Conservation (phyloP, 2,329 filamentous ascomycete species). For the Aureobasidium sp. region DNA sequence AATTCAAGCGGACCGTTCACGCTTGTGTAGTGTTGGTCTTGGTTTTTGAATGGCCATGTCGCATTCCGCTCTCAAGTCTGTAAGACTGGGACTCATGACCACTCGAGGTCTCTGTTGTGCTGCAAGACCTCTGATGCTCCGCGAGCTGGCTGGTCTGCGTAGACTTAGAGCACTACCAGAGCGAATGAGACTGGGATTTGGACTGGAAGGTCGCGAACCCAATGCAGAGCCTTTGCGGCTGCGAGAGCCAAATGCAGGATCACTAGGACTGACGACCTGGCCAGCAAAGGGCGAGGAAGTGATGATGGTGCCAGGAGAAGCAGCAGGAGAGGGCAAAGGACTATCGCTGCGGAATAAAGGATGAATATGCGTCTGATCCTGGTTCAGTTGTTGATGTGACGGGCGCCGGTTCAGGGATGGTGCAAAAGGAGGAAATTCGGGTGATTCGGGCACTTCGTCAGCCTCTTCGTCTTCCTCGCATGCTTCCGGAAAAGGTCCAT, state of each 20-base stretch:
- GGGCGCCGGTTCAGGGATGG: slow-evolving; percentile 19
- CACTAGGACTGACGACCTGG: slow-evolving; percentile 45
- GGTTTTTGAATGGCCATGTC: background rate
- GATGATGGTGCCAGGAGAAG: slow-evolving; percentile 64
- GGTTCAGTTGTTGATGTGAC: slow-evolving; percentile 18
- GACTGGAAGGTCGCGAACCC: slow-evolving; percentile 1
- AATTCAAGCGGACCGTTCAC: background rate
- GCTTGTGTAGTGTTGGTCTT: slow-evolving; percentile 1
- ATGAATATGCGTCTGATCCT: slow-evolving; percentile 64
- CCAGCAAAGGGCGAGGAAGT: slow-evolving; percentile 63
- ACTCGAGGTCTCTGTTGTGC: slow-evolving; percentile 7
- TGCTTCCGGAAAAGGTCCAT: slow-evolving; percentile 37
- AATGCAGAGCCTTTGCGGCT: slow-evolving; percentile 4
- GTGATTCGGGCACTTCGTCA: slow-evolving; percentile 7
- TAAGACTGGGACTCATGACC: slow-evolving; percentile 5
- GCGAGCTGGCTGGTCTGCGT: slow-evolving; percentile 7
- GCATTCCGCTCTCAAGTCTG: background rate
- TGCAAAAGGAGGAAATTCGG: slow-evolving; percentile 8
- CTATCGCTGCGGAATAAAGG: slow-evolving; percentile 70
- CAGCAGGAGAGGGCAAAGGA: slow-evolving; percentile 55
- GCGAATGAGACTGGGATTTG: background rate
- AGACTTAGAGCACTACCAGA: background rate
- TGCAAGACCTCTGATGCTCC: slow-evolving; percentile 8
- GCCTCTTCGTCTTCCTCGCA: slow-evolving; percentile 16
- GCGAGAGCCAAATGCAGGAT: slow-evolving; percentile 3